These are phyloP conservation scores for Cajanus cajan DNA, from an alignment of 306 rosid species.

Conservation along the genomic window DNA sequence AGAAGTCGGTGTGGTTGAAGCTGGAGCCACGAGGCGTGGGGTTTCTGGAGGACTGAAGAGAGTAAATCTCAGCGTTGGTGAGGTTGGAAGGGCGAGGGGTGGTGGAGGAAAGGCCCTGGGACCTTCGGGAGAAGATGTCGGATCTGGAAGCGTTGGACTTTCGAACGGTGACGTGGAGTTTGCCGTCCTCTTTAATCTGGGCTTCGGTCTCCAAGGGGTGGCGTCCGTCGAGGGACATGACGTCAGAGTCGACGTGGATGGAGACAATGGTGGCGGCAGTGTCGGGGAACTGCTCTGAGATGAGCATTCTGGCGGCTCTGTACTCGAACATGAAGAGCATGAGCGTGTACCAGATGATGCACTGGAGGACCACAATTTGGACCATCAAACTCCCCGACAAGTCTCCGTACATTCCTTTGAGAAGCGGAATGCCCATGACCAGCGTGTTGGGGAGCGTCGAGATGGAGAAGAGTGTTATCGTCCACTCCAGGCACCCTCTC, in stretches of 20 bases:
- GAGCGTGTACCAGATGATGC: slow-evolving; percentile 90
- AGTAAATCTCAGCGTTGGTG: slow-evolving; percentile 84
- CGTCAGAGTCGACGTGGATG: slow-evolving; percentile 86
- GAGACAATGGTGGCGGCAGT: slow-evolving; percentile 83
- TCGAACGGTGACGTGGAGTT: slow-evolving; percentile 74
- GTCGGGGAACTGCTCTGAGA: slow-evolving; percentile 87
- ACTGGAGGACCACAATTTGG: slow-evolving; percentile 87
- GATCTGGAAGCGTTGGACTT: slow-evolving; percentile 82
- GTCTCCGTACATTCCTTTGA: slow-evolving; percentile 87
- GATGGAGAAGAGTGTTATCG: slow-evolving; percentile 76
- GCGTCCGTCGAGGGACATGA: slow-evolving; percentile 75
- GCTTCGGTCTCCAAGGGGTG: slow-evolving; percentile 72
- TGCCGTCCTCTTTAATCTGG: slow-evolving; percentile 75
- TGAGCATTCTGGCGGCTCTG: slow-evolving; percentile 67
- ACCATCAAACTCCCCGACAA: slow-evolving; percentile 81
- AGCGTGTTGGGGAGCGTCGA: slow-evolving; percentile 86
- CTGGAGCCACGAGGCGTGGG: slow-evolving; percentile 88
- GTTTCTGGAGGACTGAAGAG: slow-evolving; percentile 70
- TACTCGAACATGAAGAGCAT: slow-evolving; percentile 81
- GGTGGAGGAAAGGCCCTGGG: slow-evolving; percentile 67
- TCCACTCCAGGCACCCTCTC: slow-evolving; percentile 81
- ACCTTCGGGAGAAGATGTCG: slow-evolving; percentile 70
- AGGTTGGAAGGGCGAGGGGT: slow-evolving; percentile 83
- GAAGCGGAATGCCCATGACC: slow-evolving; percentile 87
- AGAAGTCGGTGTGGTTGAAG: slow-evolving; percentile 81